Conservation (phyloP, 1,139 yeast genomes). For the Scheffersomyces cryptocercus region DNA sequence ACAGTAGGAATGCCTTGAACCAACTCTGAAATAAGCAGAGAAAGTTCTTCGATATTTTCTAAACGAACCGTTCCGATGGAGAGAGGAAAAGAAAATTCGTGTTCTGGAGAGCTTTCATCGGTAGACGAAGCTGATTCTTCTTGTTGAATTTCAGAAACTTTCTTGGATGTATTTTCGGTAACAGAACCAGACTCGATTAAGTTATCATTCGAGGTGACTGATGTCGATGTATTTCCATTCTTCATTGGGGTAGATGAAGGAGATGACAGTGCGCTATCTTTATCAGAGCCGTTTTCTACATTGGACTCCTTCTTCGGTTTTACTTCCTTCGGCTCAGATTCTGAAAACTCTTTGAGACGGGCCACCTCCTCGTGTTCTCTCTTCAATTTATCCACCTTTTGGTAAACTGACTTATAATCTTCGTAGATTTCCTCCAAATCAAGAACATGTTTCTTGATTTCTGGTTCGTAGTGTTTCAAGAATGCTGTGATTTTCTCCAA, state of each 20-base stretch:
- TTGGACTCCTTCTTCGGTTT: slow-evolving; percentile 11
- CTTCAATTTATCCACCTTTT: slow-evolving; percentile 30
- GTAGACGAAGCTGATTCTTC: background rate
- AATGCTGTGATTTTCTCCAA: slow-evolving; percentile 38
- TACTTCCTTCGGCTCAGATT: slow-evolving; percentile 13
- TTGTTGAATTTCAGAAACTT: background rate
- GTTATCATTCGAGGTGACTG: background rate
- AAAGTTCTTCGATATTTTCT: slow-evolving; percentile 19
- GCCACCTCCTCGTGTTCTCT: slow-evolving; percentile 32
- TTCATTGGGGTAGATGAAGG: background rate
- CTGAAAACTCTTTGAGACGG: slow-evolving; percentile 31
- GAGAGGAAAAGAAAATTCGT: slow-evolving; percentile 33
- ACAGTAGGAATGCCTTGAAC: slow-evolving; percentile 27
- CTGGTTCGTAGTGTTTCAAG: slow-evolving; percentile 40
- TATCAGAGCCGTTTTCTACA: slow-evolving; percentile 5
- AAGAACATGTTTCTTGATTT: slow-evolving; percentile 24
- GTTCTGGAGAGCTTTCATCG: background rate
- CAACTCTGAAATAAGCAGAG: slow-evolving; percentile 24
- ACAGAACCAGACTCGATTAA: background rate
- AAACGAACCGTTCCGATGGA: slow-evolving; percentile 29
- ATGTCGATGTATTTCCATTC: background rate
- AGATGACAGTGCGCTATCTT: background rate
- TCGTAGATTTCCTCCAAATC: slow-evolving; percentile 26
- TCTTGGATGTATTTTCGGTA: background rate
- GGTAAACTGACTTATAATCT: slow-evolving; percentile 28